Evolutionary conservation across 768 basidiomycete genomes (phyloP).

Genomic region (Boletus sensibilis): DNA sequence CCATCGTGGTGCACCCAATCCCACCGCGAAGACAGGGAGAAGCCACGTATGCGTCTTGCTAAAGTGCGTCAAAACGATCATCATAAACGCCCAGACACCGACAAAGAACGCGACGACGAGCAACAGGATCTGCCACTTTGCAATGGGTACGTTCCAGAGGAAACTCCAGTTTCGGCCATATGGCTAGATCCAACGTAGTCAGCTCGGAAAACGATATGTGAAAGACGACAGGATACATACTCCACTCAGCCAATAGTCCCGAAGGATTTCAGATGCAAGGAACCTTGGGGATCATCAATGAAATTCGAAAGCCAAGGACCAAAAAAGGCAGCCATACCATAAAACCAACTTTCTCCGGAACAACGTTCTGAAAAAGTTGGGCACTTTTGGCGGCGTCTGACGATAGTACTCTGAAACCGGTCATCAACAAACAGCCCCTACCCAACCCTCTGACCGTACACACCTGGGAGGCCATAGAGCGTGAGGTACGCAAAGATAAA

Average conservation of each 20-base stretch:
- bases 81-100: constrained; percentile 76
- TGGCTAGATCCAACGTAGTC: constrained; percentile 45
- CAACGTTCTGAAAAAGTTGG: constrained; percentile 85
- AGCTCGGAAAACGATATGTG: constrained; percentile 2
- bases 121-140: constrained; percentile 79
- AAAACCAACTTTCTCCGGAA: constrained; percentile 89
- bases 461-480: constrained; percentile 84
- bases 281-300: constrained; percentile 43
- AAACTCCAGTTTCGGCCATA: constrained; percentile 95
- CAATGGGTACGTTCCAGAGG: constrained; percentile 82
- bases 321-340: constrained; percentile 46
- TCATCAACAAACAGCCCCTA: constrained; percentile 2
- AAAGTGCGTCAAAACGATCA: constrained; percentile 76
- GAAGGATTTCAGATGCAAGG: constrained; percentile 85
- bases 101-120: constrained; percentile 85
- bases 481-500: constrained; percentile 80
- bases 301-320: neutral
- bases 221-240: constrained; percentile 42
- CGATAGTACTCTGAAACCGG: constrained; percentile 69
- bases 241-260: constrained; percentile 91
- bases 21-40: constrained; percentile 91
- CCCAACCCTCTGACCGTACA: constrained; percentile 20
- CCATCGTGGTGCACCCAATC: constrained; percentile 91
- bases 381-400: constrained; percentile 93
- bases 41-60: constrained; percentile 96